Percentiles rank a stretch among this genome's conserved stretches.
Evolutionary conservation across 208 protist species (phyloP).

Genomic region (Acanthamoeba royreba): DNA sequence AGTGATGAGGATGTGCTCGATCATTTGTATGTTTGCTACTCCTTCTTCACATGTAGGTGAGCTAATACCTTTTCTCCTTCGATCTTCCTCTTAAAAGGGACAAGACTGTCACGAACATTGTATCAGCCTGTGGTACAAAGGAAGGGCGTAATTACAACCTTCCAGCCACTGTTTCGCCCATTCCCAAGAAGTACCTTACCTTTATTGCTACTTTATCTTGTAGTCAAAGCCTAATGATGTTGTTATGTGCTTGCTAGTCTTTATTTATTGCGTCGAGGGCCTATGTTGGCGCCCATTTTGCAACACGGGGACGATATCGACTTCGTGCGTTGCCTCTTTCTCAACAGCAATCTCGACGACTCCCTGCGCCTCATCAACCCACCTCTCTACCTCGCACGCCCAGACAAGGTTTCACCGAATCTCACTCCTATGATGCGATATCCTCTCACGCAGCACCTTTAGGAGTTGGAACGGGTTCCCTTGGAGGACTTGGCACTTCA

Average conservation of each 20-base stretch:
- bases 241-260: not conserved
- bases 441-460: not conserved
- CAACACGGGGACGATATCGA: constrained; percentile 39
- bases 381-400: not conserved
- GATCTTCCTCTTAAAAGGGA: not conserved
- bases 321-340: constrained; percentile 13
- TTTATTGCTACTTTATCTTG: not conserved
- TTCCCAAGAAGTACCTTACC: not conserved
- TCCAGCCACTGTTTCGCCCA: not conserved
- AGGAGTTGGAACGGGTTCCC: not conserved
- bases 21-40: not conserved
- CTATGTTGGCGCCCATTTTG: constrained; percentile 33
- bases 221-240: not conserved
- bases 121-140: not conserved
- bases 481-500: not conserved
- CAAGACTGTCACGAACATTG: not conserved
- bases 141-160: not conserved
- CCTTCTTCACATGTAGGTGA: not conserved
- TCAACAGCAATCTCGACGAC: not conserved
- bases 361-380: constrained; percentile 27
- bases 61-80: not conserved
- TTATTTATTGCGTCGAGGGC: not conserved
- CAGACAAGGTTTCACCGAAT: not conserved
- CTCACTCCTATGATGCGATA: not conserved
- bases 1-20: not conserved